Percentiles rank a stretch among this genome's conserved stretches.
phyloP scores from a whole-genome alignment of 1,284 basidiomycete species.

The Bjerkandera adusta region DNA sequence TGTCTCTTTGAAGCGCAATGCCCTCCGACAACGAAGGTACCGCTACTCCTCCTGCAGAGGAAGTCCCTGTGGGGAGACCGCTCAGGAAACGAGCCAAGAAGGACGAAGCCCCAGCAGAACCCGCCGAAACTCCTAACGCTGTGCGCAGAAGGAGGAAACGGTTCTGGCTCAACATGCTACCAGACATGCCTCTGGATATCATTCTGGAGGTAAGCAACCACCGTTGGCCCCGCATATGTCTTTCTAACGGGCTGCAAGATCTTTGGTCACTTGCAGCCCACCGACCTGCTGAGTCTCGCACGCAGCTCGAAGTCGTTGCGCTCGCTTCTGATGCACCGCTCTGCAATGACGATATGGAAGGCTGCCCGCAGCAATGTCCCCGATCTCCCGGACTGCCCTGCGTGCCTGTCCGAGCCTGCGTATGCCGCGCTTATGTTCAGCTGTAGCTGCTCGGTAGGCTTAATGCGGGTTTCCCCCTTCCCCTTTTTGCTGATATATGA shows the following conservation, averaged over 20 bases:
- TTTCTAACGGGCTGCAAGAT: constrained; percentile 5
- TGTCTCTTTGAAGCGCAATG: too few relatives aligned
- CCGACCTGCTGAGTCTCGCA: constrained; percentile 8
- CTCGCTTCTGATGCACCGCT: constrained; percentile 5
- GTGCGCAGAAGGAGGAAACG: neutral
- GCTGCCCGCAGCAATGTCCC: constrained; percentile 9
- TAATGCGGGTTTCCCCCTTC: neutral
- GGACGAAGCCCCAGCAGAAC: neutral
- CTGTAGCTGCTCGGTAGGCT: constrained; percentile 23
- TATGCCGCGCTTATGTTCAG: constrained; percentile 27
- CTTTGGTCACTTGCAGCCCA: constrained; percentile 3
- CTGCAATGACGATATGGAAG: constrained; percentile 12
- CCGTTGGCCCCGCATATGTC: neutral
- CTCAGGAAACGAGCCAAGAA: neutral
- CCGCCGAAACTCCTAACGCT: too few relatives aligned
- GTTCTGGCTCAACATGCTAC: neutral
- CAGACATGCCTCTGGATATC: constrained; percentile 3
- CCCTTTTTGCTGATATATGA: too few relatives aligned
- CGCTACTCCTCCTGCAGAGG: too few relatives aligned
- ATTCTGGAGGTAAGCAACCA: constrained; percentile 2
- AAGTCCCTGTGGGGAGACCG: too few relatives aligned
- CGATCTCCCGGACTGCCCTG: constrained; percentile 16
- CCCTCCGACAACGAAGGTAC: too few relatives aligned
- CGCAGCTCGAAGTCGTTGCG: constrained; percentile 7
- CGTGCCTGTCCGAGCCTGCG: constrained; percentile 24